Conservation (phyloP, 192 early-diverging fungal species). For the Irineochytrium annulatum region DNA sequence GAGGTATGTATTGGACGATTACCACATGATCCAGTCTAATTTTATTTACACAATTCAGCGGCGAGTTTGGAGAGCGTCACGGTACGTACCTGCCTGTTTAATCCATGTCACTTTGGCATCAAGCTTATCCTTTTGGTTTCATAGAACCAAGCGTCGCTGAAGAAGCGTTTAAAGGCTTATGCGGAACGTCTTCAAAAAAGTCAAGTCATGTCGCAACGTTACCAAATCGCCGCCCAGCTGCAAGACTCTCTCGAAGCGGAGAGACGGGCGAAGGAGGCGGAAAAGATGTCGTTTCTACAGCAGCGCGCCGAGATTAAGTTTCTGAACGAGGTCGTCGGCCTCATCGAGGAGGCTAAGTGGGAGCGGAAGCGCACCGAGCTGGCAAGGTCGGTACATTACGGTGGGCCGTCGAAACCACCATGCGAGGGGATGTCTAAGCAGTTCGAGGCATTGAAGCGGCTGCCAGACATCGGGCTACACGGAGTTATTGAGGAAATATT, state of each 20-base stretch:
- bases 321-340: constrained; percentile 13
- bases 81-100: neutral
- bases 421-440: too few species aligned
- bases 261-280: neutral
- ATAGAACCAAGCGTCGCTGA: neutral
- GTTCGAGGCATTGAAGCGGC: too few species aligned
- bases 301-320: constrained; percentile 16
- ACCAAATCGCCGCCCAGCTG: constrained; percentile 11
- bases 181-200: too few species aligned
- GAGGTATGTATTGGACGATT: too few species aligned
- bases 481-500: too few species aligned
- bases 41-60: neutral
- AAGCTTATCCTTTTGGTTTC: too few species aligned
- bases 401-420: too few species aligned
- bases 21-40: too few species aligned
- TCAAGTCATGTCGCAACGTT: neutral
- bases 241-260: constrained; percentile 7
- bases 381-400: too few species aligned
- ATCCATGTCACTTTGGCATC: neutral
- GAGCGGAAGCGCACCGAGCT: too few species aligned
- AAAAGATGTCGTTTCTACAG: constrained; percentile 14
- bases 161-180: neutral
- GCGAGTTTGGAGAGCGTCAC: neutral
- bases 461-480: too few species aligned
- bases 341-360: constrained; percentile 5